Base-by-base conservation (phyloP, 495 filamentous ascomycete genomes). In the Evansstolkia leycettana region DNA sequence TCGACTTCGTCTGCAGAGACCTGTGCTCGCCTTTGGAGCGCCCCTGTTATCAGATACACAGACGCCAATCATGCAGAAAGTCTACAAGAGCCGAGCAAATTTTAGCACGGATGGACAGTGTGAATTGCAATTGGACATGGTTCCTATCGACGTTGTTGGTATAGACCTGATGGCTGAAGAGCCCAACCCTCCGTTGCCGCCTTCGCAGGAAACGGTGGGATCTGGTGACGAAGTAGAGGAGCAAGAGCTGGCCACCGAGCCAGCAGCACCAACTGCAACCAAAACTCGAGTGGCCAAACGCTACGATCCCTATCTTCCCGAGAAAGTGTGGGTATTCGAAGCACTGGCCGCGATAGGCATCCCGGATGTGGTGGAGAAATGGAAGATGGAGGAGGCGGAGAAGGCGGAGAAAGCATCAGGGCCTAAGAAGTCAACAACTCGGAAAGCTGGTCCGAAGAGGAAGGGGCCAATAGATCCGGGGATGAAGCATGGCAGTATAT, bases 321-420 rank as follows among this genome's bases (percentile, higher is more conserved):
- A 80, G 29, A 79, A 79, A 42, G 47, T 75, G 14, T 98, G 88
- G 88, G 56, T 95, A 5, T 72, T 84, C 8, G 80, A 86, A 46
- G 69, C 71, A 0, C 63, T 83, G 39, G 76, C 76, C 7, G 80
- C 73, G 35, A 49, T 81, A 11, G 81, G 84, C 0, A 65, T 83
- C 33, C 84, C 83, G 13, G 55, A 79, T 9, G 69, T 74, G n/a
- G 75, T 88, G 1, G 68, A 82, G 38, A 76, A 75, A 15, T 98
- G 84, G 76, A 78, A 93, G 42, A 75, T 75, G 34, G 63, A 70
- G 13, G 64, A 73, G 39, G 44, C 50, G 14, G 57, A 51, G 14
- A 62, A 62, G 37, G 44, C 54, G 18, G 35, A 28, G 14, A 54
- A 50, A 23, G 46, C 43, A 31, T 43, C 51, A 27, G 46, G 52